Percentiles rank a stretch among this genome's conserved stretches.
phyloP scores from a whole-genome alignment of 1,284 basidiomycete genomes.

The Dichomitus squalens region DNA sequence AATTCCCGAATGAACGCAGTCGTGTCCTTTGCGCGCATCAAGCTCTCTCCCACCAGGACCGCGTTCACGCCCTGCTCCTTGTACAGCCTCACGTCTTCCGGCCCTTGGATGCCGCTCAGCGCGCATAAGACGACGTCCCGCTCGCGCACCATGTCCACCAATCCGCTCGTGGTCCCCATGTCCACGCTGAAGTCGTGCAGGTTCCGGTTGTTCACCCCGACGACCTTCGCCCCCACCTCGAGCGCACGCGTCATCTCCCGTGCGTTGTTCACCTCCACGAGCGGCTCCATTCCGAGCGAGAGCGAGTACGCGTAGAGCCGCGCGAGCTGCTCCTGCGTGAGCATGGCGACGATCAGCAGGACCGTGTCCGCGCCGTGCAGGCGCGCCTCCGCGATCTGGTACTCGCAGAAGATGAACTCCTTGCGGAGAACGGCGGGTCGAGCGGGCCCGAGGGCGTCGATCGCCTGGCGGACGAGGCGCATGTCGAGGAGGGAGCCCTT shows the following conservation, averaged over 20 bases:
- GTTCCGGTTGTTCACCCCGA: constrained; percentile 98
- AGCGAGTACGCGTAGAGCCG: constrained; percentile 82
- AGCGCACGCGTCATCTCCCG: constrained; percentile 88
- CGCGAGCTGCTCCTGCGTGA: constrained; percentile 67
- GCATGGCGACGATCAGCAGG: constrained; percentile 95
- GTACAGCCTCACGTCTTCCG: constrained; percentile 83
- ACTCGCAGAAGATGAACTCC: constrained; percentile 94
- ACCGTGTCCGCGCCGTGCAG: constrained; percentile 93
- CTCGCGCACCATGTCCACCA: constrained; percentile 82
- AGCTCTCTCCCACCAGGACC: constrained; percentile 89
- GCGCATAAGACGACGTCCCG: constrained; percentile 86
- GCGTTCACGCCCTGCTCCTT: constrained; percentile 84
- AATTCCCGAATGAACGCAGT: constrained; percentile 80
- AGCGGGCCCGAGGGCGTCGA: constrained; percentile 76
- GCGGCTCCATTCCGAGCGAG: constrained; percentile 91
- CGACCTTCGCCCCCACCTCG: constrained; percentile 83
- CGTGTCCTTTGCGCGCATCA: constrained; percentile 90
- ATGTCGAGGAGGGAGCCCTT: constrained; percentile 93
- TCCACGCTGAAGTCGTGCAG: constrained; percentile 96
- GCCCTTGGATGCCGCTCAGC: constrained; percentile 83
- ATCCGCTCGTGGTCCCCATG: constrained; percentile 89
- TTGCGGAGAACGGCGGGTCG: constrained; percentile 96
- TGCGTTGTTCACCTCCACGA: constrained; percentile 96
- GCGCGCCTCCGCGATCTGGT: constrained; percentile 94
- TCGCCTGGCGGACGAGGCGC: constrained; percentile 82